Base-by-base conservation (phyloP, 2,329 filamentous ascomycete species). In the Rhynchosporium secalis region DNA sequence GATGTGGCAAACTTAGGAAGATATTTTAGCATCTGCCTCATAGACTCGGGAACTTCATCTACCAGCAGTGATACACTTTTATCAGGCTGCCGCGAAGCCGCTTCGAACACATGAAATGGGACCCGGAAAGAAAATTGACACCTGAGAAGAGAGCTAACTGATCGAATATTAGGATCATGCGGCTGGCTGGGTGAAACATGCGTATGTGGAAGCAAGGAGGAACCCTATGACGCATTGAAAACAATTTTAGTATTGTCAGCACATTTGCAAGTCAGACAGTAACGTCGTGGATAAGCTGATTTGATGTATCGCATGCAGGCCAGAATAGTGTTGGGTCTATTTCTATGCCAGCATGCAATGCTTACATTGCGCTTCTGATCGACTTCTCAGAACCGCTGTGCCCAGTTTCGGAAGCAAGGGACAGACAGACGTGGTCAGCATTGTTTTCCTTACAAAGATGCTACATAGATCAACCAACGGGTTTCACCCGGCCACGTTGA, bases 221-320 rank as follows among this genome's bases (percentile, higher is more conserved):
- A 20, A 20, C 20, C 20, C 20, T 20, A 20, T 20, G 20, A 20
- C 20, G 20, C 20, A 20, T 20, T 20, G 20, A 20, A 20, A 20
- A 1, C 20, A 20, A 20, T 20, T 20, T 20, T 20, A 20, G 20
- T 20, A 20, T 20, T 54, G 33, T 36, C 33, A 36, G 33, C 33
- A 20, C 20, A 5, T 36, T 10, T 6, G 33, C 5, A 6, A 36
- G 6, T 10, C 33, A 6, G 5, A 36, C 57, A 54, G 45, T 12
- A 41, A 60, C 29, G 58, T 60, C 38, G 54, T 31, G 31, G n/a
- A 31, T 20, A 20, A 4, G 9, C 15, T 29, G 54, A 26, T 46
- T 56, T 45, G 54, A 56, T 3, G 9, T 45, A 28, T 46, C 13
- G 40, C n/a, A 33, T 46, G 2, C 20, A 46, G 13, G 7, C 7